Base-by-base conservation (phyloP, 495 filamentous ascomycete species). In the Penicillium atrosanguineum region DNA sequence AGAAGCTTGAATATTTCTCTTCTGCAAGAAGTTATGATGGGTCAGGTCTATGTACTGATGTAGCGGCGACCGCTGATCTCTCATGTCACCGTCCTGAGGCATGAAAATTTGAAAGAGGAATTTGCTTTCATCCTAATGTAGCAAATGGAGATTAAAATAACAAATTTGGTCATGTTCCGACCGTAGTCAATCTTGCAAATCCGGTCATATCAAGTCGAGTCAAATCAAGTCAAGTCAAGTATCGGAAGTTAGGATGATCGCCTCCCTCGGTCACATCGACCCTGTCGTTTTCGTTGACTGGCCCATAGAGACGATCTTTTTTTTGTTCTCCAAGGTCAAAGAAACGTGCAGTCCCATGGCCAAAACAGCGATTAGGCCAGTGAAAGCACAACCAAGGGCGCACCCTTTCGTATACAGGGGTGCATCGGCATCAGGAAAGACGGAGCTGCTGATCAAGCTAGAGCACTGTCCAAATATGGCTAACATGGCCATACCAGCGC, bases 401-500 rank as follows among this genome's bases (percentile, higher is more conserved):
- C 62, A 64, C 0, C 69, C 69, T 1, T 43, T 53, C 9, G 58
- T 59, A 46, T 67, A 71, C 44, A 62, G 45, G 2, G 69, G 67
- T 7, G 56, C 48, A 31, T 68, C 65, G 8, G 49, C 25, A 29
- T 62, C 50, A 0, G 65, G 65, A 43, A 66, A 69, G 12, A 61
- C 60, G 14, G 63, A 60, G 25, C 58, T 64, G 44, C 65, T 66
- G 14, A 66, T 53, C 25, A 69, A 57, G 40, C 60, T 64, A 12
- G 61, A 64, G 26, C 64, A 67, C 47, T 69, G 64, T n/a, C 68
- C 69, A 48, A 72, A 59, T 11, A 65, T 46, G 43, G 58, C 62
- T 15, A 70, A 52, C 31, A 72, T 39, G 4, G 67, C 63, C 53
- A 70, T 61, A 1, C 69, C 69, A 9, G 55, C 66, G 7, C 64